Conservation (phyloP, 345 rosid species). For the Brassica rapa region DNA sequence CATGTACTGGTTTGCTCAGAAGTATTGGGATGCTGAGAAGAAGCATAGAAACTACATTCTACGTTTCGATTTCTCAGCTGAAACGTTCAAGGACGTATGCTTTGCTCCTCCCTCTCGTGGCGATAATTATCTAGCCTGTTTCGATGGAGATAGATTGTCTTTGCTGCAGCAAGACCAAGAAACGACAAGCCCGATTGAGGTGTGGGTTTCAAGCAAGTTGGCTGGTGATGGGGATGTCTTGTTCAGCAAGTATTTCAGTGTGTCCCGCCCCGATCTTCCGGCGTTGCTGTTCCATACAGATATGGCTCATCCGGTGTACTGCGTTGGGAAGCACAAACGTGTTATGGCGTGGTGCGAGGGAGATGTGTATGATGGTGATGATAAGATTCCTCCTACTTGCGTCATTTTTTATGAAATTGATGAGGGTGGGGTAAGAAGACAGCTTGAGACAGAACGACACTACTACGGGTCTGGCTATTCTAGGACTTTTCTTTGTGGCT, state of each 20-base stretch:
- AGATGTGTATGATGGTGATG: not conserved
- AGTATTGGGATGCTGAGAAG: not conserved
- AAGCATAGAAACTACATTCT: not conserved
- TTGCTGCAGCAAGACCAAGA: not conserved
- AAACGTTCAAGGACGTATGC: not conserved
- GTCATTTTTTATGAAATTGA: not conserved
- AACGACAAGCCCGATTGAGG: not conserved
- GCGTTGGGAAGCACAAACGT: not conserved
- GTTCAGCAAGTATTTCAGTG: not conserved
- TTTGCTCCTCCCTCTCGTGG: not conserved
- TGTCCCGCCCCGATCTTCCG: not conserved
- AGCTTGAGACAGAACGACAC: not conserved
- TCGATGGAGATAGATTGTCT: not conserved
- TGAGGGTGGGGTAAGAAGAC: not conserved
- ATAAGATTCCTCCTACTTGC: not conserved
- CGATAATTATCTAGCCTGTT: not conserved
- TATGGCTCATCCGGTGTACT: not conserved
- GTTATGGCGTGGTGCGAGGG: not conserved
- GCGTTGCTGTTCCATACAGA: not conserved
- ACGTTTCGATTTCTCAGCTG: not conserved
- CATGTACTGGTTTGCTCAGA: not conserved
- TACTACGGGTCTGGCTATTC: not conserved
- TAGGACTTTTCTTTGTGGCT: not conserved
- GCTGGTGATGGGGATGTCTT: not conserved
- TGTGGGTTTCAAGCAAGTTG: not conserved